phyloP scores from a whole-genome alignment of 1,284 basidiomycete species.

The Chalciporus sp. region DNA sequence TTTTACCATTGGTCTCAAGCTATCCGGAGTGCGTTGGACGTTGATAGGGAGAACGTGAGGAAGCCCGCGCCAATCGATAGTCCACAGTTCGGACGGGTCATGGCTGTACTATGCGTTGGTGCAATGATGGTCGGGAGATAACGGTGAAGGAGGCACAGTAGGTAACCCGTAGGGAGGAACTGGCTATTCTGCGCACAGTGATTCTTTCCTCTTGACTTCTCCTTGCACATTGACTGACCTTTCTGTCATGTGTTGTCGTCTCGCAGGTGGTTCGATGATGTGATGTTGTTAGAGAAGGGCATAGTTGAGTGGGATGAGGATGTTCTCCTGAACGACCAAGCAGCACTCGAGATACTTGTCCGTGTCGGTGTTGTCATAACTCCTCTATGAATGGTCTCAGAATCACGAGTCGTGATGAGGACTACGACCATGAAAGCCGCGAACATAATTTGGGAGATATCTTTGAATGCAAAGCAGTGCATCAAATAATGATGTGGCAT shows the following conservation, averaged over 20 bases:
- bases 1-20: constrained; percentile 70
- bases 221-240: background rate
- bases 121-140: constrained; percentile 95
- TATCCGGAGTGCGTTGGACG: constrained; percentile 80
- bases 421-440: no score
- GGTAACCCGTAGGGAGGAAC: constrained; percentile 84
- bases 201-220: constrained; percentile 24
- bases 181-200: constrained; percentile 93
- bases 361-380: constrained; percentile 58
- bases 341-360: constrained; percentile 85
- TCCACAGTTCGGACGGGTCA: constrained; percentile 84
- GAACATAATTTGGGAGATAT: no score
- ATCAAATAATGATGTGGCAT: no score
- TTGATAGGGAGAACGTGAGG: constrained; percentile 92
- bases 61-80: constrained; percentile 90
- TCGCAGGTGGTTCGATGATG: constrained; percentile 86
- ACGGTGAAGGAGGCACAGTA: constrained; percentile 83
- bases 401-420: constrained; percentile 3
- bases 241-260: background rate
- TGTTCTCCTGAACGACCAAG: constrained; percentile 78
- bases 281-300: constrained; percentile 84
- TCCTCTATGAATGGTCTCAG: constrained; percentile 13
- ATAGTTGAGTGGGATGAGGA: constrained; percentile 90
- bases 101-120: constrained; percentile 87
- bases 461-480: no score